phyloP scores from a whole-genome alignment of 2,329 filamentous ascomycete genomes.

The Arthrobotrys sinensis region DNA sequence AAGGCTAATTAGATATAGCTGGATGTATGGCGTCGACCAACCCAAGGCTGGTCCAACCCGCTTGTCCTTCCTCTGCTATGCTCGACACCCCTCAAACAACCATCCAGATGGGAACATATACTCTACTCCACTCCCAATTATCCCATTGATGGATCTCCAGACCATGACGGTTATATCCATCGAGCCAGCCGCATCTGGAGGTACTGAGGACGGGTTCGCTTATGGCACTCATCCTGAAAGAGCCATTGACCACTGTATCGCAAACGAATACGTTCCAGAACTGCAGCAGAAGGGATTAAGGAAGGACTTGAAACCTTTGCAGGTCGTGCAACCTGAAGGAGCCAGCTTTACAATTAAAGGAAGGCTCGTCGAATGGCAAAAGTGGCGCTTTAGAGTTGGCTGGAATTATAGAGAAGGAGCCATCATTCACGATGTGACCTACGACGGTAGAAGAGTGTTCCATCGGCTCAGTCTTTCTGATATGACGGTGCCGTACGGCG shows the following conservation, averaged over 20 bases:
- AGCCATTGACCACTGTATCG: constrained; percentile 68
- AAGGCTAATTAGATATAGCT: constrained; percentile 73
- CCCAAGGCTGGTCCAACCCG: constrained; percentile 68
- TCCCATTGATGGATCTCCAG: constrained; percentile 74
- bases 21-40: constrained; percentile 76
- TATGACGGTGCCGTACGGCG: constrained; percentile 75
- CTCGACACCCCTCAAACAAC: constrained; percentile 66
- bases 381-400: constrained; percentile 79
- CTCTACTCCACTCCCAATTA: constrained; percentile 74
- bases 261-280: constrained; percentile 71
- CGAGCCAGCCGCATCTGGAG: constrained; percentile 73
- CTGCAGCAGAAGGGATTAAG: constrained; percentile 71
- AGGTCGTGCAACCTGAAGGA: constrained; percentile 80
- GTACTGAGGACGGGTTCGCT: constrained; percentile 70
- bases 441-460: constrained; percentile 76
- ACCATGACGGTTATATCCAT: constrained; percentile 74
- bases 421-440: constrained; percentile 77
- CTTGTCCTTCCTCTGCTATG: constrained; percentile 72
- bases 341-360: constrained; percentile 75
- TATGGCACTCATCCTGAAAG: constrained; percentile 68
- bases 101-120: constrained; percentile 76
- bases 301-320: constrained; percentile 77
- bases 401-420: constrained; percentile 74
- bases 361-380: constrained; percentile 74
- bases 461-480: constrained; percentile 78